Base-by-base conservation (phyloP, 2,329 filamentous ascomycete genomes). In the Cordyceps fumosorosea region DNA sequence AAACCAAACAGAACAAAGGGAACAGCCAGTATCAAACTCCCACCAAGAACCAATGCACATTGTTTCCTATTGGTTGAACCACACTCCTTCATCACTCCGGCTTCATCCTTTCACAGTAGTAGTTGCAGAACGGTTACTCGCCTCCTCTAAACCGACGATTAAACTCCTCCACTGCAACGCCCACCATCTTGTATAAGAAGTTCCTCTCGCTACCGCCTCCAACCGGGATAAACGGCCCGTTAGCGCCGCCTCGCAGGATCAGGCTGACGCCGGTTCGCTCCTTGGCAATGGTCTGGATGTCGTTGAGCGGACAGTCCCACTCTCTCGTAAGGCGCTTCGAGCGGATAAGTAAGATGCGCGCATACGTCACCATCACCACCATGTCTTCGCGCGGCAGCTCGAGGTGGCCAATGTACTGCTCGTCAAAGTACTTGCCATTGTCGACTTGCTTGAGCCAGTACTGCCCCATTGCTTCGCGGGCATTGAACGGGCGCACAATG, bases 381-480 rank as follows among this genome's bases (percentile, higher is more conserved):
- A 92, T 89, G 72, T 96, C 93, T 73, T 95, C 91, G 64, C 88
- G 86, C 12, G 91, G 90, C 29, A 99, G 84, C 75, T 99, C 93
- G 5, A 99, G 81, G 72, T 99, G 96, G 5, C 93, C 96, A 73
- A 99, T 95, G 78, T 99, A 99, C 72, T 91, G 85, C 75, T 99
- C 95, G 76, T 96, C 89, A 83, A 99, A 99, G 80, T 93, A 98
- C 74, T 93, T 95, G 65, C 95, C 95, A 66, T 97, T 95, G 76
- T 99, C 95, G 12, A 96, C 87, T 63, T 96, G 96, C 81, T 99
- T 99, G 66, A 99, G 87, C 96, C 95, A 99, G 80, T 91, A 97
- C 74, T 99, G 95, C 0, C 95, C 95, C 3, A 99, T 86, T 0
- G 95, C 93, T 79, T 99, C 95, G 53, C 95, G 90, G 72, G 96